phyloP scores from a whole-genome alignment of 2,329 filamentous ascomycete species.

The Apiospora sp. region DNA sequence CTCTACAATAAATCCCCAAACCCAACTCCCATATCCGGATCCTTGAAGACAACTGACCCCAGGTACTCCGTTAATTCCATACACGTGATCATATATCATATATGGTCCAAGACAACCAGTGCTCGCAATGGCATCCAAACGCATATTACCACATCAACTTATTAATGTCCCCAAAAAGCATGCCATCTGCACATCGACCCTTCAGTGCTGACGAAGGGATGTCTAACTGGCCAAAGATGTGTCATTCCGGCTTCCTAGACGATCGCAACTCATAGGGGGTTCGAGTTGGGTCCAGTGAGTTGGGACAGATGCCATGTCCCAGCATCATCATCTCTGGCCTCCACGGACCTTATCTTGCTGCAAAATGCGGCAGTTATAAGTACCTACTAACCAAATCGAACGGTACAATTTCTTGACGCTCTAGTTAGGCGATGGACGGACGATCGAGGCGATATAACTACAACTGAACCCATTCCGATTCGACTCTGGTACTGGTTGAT shows the following conservation, averaged over 20 bases:
- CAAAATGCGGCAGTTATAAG: neutral
- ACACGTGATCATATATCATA: conserved; percentile 19
- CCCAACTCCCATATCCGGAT: neutral
- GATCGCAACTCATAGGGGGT: neutral
- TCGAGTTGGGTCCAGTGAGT: neutral
- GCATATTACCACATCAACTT: neutral
- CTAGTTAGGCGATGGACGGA: neutral
- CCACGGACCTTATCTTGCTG: neutral
- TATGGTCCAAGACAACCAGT: neutral
- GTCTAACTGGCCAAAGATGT: neutral
- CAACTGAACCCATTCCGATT: neutral
- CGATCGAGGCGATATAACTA: neutral
- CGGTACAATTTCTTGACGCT: neutral
- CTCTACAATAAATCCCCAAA: neutral
- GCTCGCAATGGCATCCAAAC: conserved; percentile 1
- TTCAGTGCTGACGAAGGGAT: neutral
- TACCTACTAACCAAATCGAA: neutral
- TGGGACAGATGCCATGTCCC: neutral
- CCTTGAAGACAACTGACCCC: neutral
- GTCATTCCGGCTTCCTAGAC: too few species aligned
- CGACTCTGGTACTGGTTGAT: neutral
- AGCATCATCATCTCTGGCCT: neutral
- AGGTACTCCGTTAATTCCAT: conserved; percentile 1
- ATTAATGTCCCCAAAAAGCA: neutral
- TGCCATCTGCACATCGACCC: neutral